Evolutionary conservation across 768 basidiomycete species (phyloP).

Genomic region (Lanmaoa pseudosensibilis): DNA sequence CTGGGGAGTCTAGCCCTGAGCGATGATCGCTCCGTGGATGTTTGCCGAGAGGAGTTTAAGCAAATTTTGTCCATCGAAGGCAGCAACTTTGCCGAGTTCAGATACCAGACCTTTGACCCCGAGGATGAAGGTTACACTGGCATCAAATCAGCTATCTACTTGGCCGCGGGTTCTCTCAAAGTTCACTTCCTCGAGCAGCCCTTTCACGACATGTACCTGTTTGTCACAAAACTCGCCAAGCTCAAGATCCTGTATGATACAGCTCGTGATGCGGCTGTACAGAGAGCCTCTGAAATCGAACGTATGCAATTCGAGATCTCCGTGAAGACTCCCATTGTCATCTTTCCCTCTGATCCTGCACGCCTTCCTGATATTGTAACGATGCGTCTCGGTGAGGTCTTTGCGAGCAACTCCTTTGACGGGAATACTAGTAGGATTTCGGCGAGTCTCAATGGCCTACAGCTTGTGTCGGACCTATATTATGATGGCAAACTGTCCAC

Average conservation of each 20-base stretch:
- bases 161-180: conserved; percentile 87
- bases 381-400: conserved; percentile 86
- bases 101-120: conserved; percentile 88
- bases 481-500: conserved; percentile 46
- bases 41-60: conserved; percentile 68
- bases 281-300: conserved; percentile 89
- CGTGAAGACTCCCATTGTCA: conserved; percentile 87
- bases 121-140: conserved; percentile 66
- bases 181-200: conserved; percentile 87
- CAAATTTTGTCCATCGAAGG: conserved; percentile 92
- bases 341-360: conserved; percentile 74
- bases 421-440: conserved; percentile 54
- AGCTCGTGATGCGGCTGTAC: conserved; percentile 89
- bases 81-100: conserved; percentile 89
- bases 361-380: conserved; percentile 67
- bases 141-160: conserved; percentile 77
- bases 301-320: conserved; percentile 91
- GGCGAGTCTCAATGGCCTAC: conserved; percentile 81
- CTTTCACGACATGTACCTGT: conserved; percentile 84
- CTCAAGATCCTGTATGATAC: conserved; percentile 95
- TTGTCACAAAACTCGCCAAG: conserved; percentile 79
- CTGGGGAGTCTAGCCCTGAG: conserved; percentile 80
- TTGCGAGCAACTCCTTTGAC: conserved; percentile 74
- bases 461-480: conserved; percentile 70
- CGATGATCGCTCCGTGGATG: conserved; percentile 61